A percentile compares a stretch with the other conserved stretches of the same genome.
Evolutionary conservation across 148 eudicot species (phyloP).

Genomic region (Cornus kousa): DNA sequence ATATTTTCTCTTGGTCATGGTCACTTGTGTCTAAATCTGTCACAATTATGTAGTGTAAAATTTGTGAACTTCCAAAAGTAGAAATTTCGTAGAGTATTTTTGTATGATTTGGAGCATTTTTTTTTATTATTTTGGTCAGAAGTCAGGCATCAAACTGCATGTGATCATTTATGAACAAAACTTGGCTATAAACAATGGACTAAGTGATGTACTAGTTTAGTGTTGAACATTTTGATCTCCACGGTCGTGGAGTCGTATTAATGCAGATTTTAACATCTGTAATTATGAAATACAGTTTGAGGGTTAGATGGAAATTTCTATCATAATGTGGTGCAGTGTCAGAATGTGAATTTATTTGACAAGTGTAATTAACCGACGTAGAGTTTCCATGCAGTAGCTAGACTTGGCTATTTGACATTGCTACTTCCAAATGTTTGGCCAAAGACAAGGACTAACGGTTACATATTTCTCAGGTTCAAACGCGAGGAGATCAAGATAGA

Average conservation of each 20-base stretch:
- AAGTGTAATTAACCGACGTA: neutral
- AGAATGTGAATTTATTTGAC: constrained; percentile 1
- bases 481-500: constrained; percentile 73
- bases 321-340: neutral
- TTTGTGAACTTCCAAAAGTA: neutral
- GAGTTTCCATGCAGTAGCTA: neutral
- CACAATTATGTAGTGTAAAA: neutral
- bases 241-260: neutral
- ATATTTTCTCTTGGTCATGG: neutral
- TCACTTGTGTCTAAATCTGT: neutral
- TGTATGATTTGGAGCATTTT: neutral
- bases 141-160: neutral
- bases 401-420: neutral
- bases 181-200: neutral
- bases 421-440: neutral
- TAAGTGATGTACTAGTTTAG: neutral
- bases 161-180: neutral
- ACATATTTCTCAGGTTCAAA: constrained; percentile 42
- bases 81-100: neutral
- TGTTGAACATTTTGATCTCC: neutral
- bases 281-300: neutral
- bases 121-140: too few relatives aligned
- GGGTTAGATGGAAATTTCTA: neutral
- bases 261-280: neutral
- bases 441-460: neutral